These are phyloP conservation scores for Ophiostoma himal-ulmi DNA, from an alignment of 2,329 filamentous ascomycete genomes.

Conservation along the genomic window DNA sequence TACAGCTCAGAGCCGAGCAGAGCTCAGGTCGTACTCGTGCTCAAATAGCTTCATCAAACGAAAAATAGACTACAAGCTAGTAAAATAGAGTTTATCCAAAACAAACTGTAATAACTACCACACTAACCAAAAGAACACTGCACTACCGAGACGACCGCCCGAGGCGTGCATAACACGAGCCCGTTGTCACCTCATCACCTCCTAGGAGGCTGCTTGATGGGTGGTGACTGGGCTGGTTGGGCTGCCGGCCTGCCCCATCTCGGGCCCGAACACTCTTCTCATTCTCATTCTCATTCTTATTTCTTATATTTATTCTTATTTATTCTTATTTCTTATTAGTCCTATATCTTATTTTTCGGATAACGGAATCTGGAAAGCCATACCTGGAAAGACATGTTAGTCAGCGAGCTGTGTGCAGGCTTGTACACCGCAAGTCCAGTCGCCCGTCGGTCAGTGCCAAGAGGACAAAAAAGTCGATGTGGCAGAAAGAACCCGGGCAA, in stretches of 20 bases:
- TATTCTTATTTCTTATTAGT: too few relatives aligned
- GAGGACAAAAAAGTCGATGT: neutral
- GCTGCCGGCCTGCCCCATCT: slow-evolving; percentile 10
- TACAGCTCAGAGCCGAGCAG: neutral
- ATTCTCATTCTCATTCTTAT: neutral
- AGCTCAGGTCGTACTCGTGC: neutral
- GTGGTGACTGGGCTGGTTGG: neutral
- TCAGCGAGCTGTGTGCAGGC: slow-evolving; percentile 1
- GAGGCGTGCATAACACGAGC: neutral
- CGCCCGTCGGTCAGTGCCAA: neutral
- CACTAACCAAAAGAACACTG: neutral
- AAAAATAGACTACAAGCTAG: neutral
- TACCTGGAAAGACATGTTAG: neutral
- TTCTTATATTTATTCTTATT: neutral
- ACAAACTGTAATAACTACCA: neutral
- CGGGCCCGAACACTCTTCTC: neutral
- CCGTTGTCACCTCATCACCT: slow-evolving; percentile 3
- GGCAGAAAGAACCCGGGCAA: neutral
- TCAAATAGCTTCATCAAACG: neutral
- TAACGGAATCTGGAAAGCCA: slow-evolving; percentile 2
- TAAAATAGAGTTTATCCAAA: neutral
- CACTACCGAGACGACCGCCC: neutral
- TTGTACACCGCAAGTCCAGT: slow-evolving; percentile 11
- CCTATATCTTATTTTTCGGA: neutral
- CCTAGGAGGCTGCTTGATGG: neutral